Percentiles rank a stretch among this genome's conserved stretches.
Conservation (phyloP, 345 rosid species). For the Eutrema japonicum region DNA sequence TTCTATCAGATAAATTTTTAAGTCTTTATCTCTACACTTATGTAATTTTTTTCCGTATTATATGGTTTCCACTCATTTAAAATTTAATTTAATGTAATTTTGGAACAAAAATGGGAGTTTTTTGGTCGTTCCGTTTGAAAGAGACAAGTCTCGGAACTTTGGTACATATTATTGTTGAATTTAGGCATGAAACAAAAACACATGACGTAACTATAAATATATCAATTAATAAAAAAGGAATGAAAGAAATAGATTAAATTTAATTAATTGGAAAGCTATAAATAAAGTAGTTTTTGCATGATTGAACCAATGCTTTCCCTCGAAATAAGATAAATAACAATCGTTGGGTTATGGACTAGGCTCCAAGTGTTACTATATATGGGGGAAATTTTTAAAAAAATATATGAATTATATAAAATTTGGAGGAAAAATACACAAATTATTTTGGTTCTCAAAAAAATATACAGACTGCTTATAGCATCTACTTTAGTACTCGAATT, state of each 20-base stretch:
- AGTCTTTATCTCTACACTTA: too few relatives aligned
- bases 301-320: conserved; percentile 16
- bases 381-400: too few relatives aligned
- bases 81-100: too few relatives aligned
- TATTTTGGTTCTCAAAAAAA: too few relatives aligned
- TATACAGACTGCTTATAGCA: too few relatives aligned
- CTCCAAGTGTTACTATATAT: conserved; percentile 17
- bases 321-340: not conserved
- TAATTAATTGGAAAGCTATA: not conserved
- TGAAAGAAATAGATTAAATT: not conserved
- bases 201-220: conserved; percentile 13
- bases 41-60: too few relatives aligned
- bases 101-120: too few relatives aligned
- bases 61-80: too few relatives aligned
- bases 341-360: conserved; percentile 18
- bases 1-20: too few relatives aligned
- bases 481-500: too few relatives aligned
- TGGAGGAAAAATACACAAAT: too few relatives aligned
- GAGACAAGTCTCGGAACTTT: conserved; percentile 35
- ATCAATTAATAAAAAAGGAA: not conserved
- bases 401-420: too few relatives aligned
- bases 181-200: conserved; percentile 17
- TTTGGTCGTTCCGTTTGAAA: conserved; percentile 30
- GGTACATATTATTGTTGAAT: conserved; percentile 8
- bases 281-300: conserved; percentile 14